Conservation (phyloP, 495 filamentous ascomycete genomes). For the Neurospora sp. region DNA sequence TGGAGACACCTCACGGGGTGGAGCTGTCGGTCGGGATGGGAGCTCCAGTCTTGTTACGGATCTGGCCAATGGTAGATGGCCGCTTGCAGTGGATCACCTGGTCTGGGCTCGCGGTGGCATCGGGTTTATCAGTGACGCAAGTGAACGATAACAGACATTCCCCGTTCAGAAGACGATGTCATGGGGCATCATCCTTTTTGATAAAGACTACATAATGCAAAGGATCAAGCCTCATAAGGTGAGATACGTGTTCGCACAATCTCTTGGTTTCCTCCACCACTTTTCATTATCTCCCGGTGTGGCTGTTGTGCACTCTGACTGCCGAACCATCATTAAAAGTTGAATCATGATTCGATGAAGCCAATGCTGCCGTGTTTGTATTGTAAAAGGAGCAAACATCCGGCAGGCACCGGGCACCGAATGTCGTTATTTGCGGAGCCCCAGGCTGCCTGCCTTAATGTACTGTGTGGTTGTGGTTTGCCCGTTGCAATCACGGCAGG, state of each 20-base stretch:
- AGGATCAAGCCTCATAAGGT: background rate
- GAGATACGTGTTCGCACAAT: background rate
- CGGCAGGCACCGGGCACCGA: background rate
- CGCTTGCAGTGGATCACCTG: background rate
- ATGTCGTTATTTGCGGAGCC: background rate
- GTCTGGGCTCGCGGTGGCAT: conserved; percentile 6
- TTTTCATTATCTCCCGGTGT: background rate
- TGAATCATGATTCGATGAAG: background rate
- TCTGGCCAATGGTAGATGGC: background rate
- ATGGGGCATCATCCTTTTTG: background rate
- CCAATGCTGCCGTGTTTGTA: background rate
- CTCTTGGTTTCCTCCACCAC: background rate
- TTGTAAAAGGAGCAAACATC: background rate
- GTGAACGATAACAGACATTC: conserved; percentile 12
- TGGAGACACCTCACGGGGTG: background rate
- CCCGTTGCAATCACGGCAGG: background rate
- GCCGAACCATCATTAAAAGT: background rate
- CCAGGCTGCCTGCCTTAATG: background rate
- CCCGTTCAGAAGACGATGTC: background rate
- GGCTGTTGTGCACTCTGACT: background rate
- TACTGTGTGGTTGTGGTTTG: background rate
- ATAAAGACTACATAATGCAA: background rate
- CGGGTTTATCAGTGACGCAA: conserved; percentile 29
- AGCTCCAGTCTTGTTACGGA: background rate
- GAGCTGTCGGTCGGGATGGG: background rate